Base-by-base conservation (phyloP, 164 flowering plant genomes). In the Houttuynia cordata region DNA sequence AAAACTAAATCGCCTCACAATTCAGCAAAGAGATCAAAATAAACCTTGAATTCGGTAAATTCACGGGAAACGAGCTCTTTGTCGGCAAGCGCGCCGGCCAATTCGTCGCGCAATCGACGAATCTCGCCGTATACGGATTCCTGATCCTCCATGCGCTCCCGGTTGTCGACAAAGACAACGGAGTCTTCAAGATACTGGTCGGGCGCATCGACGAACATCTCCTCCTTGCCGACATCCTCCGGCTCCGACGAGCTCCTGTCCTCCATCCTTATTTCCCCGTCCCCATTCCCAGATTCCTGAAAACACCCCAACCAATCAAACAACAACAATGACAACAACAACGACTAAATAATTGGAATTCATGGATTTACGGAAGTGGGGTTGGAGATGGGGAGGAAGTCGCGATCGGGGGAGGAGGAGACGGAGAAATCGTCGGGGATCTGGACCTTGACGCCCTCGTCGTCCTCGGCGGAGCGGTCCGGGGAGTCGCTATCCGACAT, bases 141-240 rank as follows among this genome's bases (percentile, higher is more conserved):
- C 62, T 64, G n/a, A n/a, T n/a, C 81, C 57, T 70, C 78, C 4
- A 61, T 55, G 45, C 12, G 52, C 56, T 62, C 78, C 42, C 42
- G 73, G 41, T 60, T 40, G 64, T 73, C 78, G 58, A 57, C 20
- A 34, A 9, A 14, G 37, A 39, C 59, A 53, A 34, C 39, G 10
- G 66, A 60, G 17, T 71, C 75, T 49, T 61, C 69, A 57, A 45
- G 37, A 62, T 67, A 63, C 65, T 82, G 80, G 57, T 87, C 96
- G 0, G 86, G 74, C 42, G 86, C 85, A 74, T 87, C 91, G 41
- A 82, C 81, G 72, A 87, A 87, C 76, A 72, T 77, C 57, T 82
- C 89, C 17, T 86, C 88, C 65, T 71, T 80, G 51, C 71, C 80
- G 18, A 71, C 80, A 75, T 86, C 89, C 49, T 60, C 69, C 14